Evolutionary conservation across 1,139 yeast genomes (phyloP).

Genomic region (Eremothecium sinecaudum): DNA sequence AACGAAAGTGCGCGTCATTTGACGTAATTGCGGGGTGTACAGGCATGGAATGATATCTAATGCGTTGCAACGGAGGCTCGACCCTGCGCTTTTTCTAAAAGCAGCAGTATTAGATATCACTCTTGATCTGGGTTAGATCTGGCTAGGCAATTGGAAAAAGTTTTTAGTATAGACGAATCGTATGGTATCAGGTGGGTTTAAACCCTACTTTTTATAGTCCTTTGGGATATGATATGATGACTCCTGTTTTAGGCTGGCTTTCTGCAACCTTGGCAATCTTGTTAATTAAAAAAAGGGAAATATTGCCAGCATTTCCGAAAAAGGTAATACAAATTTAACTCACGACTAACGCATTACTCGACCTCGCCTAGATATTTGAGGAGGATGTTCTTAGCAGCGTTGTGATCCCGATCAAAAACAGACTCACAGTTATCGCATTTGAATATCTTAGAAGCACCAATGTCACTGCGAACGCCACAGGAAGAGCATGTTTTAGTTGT

Average conservation of each 20-base stretch:
- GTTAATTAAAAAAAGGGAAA: neutral
- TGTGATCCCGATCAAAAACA: conserved; percentile 3
- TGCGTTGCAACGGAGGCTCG: too few species aligned
- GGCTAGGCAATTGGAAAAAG: too few species aligned
- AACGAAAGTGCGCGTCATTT: conserved; percentile 4
- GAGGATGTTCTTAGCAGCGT: conserved; percentile 5
- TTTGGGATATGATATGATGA: too few species aligned
- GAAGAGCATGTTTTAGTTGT: conserved; percentile 4
- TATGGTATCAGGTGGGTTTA: too few species aligned
- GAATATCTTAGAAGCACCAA: conserved; percentile 3
- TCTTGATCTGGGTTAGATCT: too few species aligned
- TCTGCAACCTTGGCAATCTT: too few species aligned
- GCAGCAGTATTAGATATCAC: too few species aligned
- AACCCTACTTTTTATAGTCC: too few species aligned
- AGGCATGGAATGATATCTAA: too few species aligned
- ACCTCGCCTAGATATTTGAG: conserved; percentile 4
- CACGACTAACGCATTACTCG: neutral
- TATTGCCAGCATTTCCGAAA: conserved; percentile 6
- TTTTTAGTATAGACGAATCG: too few species aligned
- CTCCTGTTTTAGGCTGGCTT: too few species aligned
- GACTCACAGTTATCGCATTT: conserved; percentile 4
- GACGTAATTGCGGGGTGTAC: neutral
- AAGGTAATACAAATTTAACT: conserved; percentile 3
- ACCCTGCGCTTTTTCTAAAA: too few species aligned
- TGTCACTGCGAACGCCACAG: conserved; percentile 3